Conservation (phyloP, 352 stramenopile species). For the Phytophthora pisi region DNA sequence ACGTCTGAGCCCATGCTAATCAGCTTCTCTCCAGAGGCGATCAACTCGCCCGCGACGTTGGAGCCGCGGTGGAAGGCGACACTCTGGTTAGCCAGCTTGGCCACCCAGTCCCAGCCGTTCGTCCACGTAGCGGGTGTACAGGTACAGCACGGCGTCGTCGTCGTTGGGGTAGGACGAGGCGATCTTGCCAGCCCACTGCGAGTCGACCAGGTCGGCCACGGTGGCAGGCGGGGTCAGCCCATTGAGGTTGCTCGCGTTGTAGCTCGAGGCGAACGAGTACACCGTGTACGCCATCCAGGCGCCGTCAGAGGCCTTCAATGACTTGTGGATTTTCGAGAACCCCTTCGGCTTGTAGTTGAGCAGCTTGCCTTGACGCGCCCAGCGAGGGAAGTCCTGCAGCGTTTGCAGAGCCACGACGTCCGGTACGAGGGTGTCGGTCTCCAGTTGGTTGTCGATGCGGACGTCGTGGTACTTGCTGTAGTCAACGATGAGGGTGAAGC, state of each 20-base stretch:
- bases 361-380: constrained; percentile 34
- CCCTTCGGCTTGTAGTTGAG: constrained; percentile 51
- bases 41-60: constrained; percentile 27
- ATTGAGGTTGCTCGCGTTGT: constrained; percentile 32
- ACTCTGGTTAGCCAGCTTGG: constrained; percentile 45
- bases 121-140: constrained; percentile 50
- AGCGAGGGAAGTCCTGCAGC: constrained; percentile 41
- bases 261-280: constrained; percentile 45
- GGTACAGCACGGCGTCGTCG: constrained; percentile 52
- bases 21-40: constrained; percentile 31
- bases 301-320: constrained; percentile 32
- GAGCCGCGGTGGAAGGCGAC: constrained; percentile 43
- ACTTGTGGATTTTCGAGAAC: constrained; percentile 58
- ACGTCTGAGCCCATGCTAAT: constrained; percentile 33
- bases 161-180: constrained; percentile 58
- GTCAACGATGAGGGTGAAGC: constrained; percentile 65
- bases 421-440: constrained; percentile 45
- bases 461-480: constrained; percentile 66
- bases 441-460: constrained; percentile 66
- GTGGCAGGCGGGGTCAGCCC: constrained; percentile 20
- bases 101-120: constrained; percentile 58
- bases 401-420: constrained; percentile 55
- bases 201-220: constrained; percentile 32
- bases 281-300: constrained; percentile 47
- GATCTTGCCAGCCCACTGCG: constrained; percentile 45